phyloP scores from a whole-genome alignment of 2,329 filamentous ascomycete species.

The Stromatinia cepivora region DNA sequence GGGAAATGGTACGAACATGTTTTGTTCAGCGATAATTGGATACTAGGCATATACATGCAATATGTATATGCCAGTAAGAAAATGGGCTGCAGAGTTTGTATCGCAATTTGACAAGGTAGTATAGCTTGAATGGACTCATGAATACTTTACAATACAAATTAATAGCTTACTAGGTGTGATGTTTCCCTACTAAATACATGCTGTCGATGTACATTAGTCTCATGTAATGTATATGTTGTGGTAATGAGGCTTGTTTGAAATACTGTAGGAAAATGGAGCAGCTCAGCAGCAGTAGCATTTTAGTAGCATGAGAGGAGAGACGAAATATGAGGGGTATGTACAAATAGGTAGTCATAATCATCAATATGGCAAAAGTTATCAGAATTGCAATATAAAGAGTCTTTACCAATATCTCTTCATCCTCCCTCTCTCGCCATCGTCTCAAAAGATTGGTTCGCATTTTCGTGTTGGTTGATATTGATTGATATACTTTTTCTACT shows the following conservation, averaged over 20 bases:
- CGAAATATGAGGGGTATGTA: not conserved
- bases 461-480: not conserved
- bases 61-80: constrained; percentile 3
- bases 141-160: constrained; percentile 1
- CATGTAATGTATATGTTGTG: constrained; percentile 17
- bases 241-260: constrained; percentile 1
- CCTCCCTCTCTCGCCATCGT: not conserved
- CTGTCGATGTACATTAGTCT: constrained; percentile 11
- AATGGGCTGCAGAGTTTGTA: constrained; percentile 6
- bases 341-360: not conserved
- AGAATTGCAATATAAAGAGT: not conserved
- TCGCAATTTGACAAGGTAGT: not conserved
- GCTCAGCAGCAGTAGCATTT: not conserved
- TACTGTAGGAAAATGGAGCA: not conserved
- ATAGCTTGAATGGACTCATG: not conserved
- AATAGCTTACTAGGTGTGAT: not conserved
- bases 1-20: not conserved
- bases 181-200: not conserved
- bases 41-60: not conserved
- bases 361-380: not conserved
- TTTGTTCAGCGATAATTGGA: not conserved
- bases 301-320: not conserved
- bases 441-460: not conserved
- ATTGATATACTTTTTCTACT: not conserved
- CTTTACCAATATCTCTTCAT: not conserved